Percentiles rank a stretch among this genome's conserved stretches.
Evolutionary conservation across 2,329 filamentous ascomycete species (phyloP).

Genomic region (Ophiosphaerella korrae): DNA sequence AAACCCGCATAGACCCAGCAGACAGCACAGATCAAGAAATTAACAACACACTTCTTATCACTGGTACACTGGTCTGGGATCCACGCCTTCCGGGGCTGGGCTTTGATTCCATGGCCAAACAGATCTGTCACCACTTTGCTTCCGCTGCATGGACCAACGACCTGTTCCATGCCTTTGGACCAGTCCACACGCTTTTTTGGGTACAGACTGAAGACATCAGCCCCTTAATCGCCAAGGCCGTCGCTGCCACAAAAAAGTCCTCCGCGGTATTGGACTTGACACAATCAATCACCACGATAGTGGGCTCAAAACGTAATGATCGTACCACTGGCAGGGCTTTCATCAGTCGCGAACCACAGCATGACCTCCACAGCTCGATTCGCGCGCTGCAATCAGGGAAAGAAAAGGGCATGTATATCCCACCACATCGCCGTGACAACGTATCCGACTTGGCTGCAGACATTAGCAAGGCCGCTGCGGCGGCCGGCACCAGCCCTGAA

Average conservation of each 20-base stretch:
- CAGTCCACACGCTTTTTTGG: constrained; percentile 81
- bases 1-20: constrained; percentile 51
- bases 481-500: constrained; percentile 19
- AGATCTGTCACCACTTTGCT: constrained; percentile 68
- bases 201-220: constrained; percentile 64
- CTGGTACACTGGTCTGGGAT: constrained; percentile 43
- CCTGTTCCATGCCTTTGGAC: constrained; percentile 75
- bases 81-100: constrained; percentile 52
- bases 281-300: constrained; percentile 58
- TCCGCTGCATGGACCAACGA: constrained; percentile 61
- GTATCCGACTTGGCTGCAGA: constrained; percentile 36
- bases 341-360: constrained; percentile 33
- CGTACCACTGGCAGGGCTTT: constrained; percentile 18
- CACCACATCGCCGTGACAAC: constrained; percentile 30
- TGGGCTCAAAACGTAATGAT: constrained; percentile 12
- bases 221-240: constrained; percentile 62
- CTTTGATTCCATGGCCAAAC: constrained; percentile 62
- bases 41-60: constrained; percentile 74
- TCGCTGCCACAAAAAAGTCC: constrained; percentile 61
- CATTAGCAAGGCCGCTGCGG: constrained; percentile 20
- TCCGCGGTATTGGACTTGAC: constrained; percentile 65
- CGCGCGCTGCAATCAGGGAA: constrained; percentile 26
- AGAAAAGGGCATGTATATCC: constrained; percentile 29
- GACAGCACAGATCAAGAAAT: constrained; percentile 53
- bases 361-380: constrained; percentile 35